A percentile compares a stretch with the other conserved stretches of the same genome.
Evolutionary conservation across 768 basidiomycete species (phyloP).

Genomic region (Leccinum pellstonianum): DNA sequence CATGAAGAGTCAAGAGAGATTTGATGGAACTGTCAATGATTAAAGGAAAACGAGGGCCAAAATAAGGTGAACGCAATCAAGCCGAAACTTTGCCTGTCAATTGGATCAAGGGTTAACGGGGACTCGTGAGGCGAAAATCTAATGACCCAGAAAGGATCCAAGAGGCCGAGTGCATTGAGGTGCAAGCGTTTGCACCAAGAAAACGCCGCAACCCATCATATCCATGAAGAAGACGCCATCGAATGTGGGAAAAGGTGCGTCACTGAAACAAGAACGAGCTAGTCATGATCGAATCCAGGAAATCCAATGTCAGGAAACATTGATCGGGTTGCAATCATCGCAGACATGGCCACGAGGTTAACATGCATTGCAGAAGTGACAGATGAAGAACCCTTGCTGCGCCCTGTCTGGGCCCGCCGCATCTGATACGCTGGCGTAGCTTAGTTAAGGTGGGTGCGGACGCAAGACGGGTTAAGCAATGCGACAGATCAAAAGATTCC

Average conservation of each 20-base stretch:
- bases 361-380: conserved; percentile 13
- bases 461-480: conserved; percentile 18
- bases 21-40: conserved; percentile 5
- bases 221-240: conserved; percentile 11
- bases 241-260: conserved; percentile 8
- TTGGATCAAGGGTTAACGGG: conserved; percentile 20
- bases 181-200: conserved; percentile 6
- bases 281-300: conserved; percentile 6
- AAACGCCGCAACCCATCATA: conserved; percentile 5
- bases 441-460: conserved; percentile 18
- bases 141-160: conserved; percentile 5
- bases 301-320: conserved; percentile 11
- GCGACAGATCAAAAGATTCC: conserved; percentile 21
- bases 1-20: conserved; percentile 10
- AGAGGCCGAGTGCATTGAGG: conserved; percentile 6
- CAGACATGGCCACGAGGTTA: conserved; percentile 20
- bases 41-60: conserved; percentile 8
- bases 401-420: conserved; percentile 9
- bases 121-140: conserved; percentile 11
- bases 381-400: conserved; percentile 16
- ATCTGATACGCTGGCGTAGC: conserved; percentile 12
- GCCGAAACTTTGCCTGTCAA: background rate
- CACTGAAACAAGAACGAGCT: conserved; percentile 10
- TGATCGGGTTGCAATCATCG: conserved; percentile 9
- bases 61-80: conserved; percentile 11